A percentile compares a stretch with the other conserved stretches of the same genome.
These are phyloP conservation scores for Chytriomyces hyalinus DNA, from an alignment of 192 early-diverging fungal species.

Conservation along the genomic window DNA sequence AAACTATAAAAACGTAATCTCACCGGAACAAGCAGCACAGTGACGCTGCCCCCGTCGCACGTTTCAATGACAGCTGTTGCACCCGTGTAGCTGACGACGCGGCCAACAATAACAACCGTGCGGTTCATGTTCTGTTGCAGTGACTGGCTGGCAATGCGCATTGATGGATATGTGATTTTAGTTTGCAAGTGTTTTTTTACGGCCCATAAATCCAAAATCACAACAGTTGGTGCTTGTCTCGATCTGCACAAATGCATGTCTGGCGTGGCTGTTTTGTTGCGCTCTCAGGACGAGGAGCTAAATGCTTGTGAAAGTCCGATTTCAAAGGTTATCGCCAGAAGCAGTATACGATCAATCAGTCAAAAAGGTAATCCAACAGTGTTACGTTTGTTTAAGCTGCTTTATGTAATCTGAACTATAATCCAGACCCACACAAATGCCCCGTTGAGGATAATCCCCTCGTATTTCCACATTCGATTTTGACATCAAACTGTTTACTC, in stretches of 20 bases:
- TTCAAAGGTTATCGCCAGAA: background rate
- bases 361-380: no score
- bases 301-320: background rate
- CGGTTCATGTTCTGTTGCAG: constrained; percentile 14
- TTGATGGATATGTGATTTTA: background rate
- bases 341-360: background rate
- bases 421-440: background rate
- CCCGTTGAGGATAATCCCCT: background rate
- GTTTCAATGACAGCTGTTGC: constrained; percentile 2
- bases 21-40: constrained; percentile 7
- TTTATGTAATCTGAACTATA: background rate
- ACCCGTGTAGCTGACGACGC: constrained; percentile 6
- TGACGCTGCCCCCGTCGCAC: constrained; percentile 21
- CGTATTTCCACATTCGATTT: background rate
- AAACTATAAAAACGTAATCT: background rate
- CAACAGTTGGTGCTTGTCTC: background rate
- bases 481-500: constrained; percentile 45
- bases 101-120: constrained; percentile 12
- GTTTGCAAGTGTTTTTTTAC: background rate
- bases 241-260: background rate
- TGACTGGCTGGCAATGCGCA: constrained; percentile 1
- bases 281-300: no score
- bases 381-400: no score
- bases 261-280: background rate
- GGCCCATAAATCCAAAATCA: background rate